These are phyloP conservation scores for Pichia sp. DNA, from an alignment of 1,139 yeast genomes.

Conservation along the genomic window DNA sequence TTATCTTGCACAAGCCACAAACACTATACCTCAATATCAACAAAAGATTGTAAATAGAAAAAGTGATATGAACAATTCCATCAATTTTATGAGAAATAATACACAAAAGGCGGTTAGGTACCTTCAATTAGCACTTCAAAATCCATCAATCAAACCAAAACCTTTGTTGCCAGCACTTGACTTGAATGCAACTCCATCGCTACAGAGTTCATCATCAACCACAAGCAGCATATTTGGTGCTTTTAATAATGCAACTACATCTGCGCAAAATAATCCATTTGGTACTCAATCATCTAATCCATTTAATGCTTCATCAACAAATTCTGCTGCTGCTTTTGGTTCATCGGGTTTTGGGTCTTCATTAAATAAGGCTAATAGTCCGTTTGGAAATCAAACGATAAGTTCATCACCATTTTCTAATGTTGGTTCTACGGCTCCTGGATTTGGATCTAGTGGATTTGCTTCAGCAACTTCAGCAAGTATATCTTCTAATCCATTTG, in stretches of 20 bases:
- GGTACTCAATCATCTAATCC: constrained; percentile 11
- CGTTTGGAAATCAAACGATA: constrained; percentile 10
- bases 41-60: constrained; percentile 36
- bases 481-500: constrained; percentile 15
- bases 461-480: constrained; percentile 1
- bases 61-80: constrained; percentile 43
- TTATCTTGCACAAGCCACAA: constrained; percentile 37
- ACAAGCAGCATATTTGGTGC: constrained; percentile 9
- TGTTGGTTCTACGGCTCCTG: too few species aligned
- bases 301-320: constrained; percentile 18
- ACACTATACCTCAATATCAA: constrained; percentile 36
- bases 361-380: constrained; percentile 5
- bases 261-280: constrained; percentile 15
- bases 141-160: constrained; percentile 29
- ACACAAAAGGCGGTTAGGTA: constrained; percentile 50
- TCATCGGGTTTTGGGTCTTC: constrained; percentile 17
- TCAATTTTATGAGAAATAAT: constrained; percentile 35
- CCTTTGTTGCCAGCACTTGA: constrained; percentile 37
- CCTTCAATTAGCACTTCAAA: constrained; percentile 43
- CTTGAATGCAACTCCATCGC: not conserved
- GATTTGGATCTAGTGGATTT: constrained; percentile 7
- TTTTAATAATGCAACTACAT: not conserved
- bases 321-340: constrained; percentile 9
- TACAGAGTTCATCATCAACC: not conserved
- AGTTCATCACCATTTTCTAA: constrained; percentile 23